These are phyloP conservation scores for Penicillium capsulatum DNA, from an alignment of 2,329 filamentous ascomycete genomes.

Conservation along the genomic window DNA sequence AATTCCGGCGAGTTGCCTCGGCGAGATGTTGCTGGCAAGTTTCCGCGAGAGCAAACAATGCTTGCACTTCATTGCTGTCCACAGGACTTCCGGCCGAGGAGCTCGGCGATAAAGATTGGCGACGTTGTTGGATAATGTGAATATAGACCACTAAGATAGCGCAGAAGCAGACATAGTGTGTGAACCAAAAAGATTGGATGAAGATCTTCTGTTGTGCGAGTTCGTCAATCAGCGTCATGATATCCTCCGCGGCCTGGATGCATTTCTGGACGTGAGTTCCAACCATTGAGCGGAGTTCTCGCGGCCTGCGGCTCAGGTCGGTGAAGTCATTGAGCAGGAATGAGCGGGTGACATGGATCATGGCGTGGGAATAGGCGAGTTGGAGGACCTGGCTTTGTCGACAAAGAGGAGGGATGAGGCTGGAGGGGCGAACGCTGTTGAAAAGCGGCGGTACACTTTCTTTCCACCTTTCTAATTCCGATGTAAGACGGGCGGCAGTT, in stretches of 20 bases:
- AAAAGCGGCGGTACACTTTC: constrained; percentile 34
- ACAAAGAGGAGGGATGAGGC: constrained; percentile 37
- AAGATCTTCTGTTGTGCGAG: constrained; percentile 36
- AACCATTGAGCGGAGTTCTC: constrained; percentile 29
- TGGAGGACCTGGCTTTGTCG: constrained; percentile 39
- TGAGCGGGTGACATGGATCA: constrained; percentile 38
- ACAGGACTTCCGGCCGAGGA: constrained; percentile 19
- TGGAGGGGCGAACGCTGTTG: constrained; percentile 35
- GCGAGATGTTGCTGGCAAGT: constrained; percentile 46
- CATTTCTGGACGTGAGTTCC: constrained; percentile 42
- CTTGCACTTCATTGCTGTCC: constrained; percentile 22
- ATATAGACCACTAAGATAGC: constrained; percentile 43
- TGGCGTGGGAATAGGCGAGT: constrained; percentile 37
- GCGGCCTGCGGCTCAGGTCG: constrained; percentile 31
- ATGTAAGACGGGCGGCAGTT: constrained; percentile 32
- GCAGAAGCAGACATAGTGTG: constrained; percentile 43
- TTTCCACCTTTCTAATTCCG: constrained; percentile 37
- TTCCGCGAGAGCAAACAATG: constrained; percentile 43
- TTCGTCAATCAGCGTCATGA: constrained; percentile 34
- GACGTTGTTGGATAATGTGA: constrained; percentile 40
- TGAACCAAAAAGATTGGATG: constrained; percentile 43
- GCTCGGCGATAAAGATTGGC: constrained; percentile 17
- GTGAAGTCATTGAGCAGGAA: constrained; percentile 38
- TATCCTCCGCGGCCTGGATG: constrained; percentile 42
- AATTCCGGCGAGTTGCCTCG: constrained; percentile 46